Conservation (phyloP, 1,139 yeast genomes). For the Hansenula sp. region DNA sequence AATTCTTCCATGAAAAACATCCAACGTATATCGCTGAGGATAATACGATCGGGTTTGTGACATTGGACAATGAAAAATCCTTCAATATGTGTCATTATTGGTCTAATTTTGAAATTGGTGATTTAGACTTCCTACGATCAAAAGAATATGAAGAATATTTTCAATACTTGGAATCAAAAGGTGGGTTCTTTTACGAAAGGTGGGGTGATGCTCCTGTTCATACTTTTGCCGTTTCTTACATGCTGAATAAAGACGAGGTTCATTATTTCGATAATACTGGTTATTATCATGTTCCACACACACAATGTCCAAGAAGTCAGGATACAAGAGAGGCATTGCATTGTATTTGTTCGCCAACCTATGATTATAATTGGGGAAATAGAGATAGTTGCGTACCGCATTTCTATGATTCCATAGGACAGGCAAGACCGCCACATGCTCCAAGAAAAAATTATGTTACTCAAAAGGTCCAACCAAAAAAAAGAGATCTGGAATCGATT, state of each 20-base stretch:
- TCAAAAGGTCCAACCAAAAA: slow-evolving; percentile 1
- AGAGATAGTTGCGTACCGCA: slow-evolving; percentile 47
- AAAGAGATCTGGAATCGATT: slow-evolving; percentile 3
- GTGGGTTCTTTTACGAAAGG: slow-evolving; percentile 61
- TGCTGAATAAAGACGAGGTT: slow-evolving; percentile 41
- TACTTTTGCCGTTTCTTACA: slow-evolving; percentile 51
- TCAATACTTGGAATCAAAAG: slow-evolving; percentile 45
- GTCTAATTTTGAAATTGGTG: slow-evolving; percentile 60
- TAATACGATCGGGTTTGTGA: slow-evolving; percentile 44
- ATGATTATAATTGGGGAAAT: slow-evolving; percentile 47
- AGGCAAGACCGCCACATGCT: slow-evolving; percentile 39
- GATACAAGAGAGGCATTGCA: slow-evolving; percentile 42
- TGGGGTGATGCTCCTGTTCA: slow-evolving; percentile 70
- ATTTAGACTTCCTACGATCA: slow-evolving; percentile 48
- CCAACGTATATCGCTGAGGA: slow-evolving; percentile 40
- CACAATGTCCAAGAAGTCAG: slow-evolving; percentile 31
- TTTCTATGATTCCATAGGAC: slow-evolving; percentile 42
- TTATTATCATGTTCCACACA: slow-evolving; percentile 56
- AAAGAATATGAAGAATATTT: slow-evolving; percentile 46
- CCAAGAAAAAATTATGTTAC: slow-evolving; percentile 22
- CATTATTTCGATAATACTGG: slow-evolving; percentile 57
- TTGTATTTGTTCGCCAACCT: slow-evolving; percentile 42
- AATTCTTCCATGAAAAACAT: slow-evolving; percentile 41
- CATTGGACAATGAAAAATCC: slow-evolving; percentile 43
- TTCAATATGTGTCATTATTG: slow-evolving; percentile 61